Conservation (phyloP, 2,329 filamentous ascomycete genomes). For the Aspergillus felis region DNA sequence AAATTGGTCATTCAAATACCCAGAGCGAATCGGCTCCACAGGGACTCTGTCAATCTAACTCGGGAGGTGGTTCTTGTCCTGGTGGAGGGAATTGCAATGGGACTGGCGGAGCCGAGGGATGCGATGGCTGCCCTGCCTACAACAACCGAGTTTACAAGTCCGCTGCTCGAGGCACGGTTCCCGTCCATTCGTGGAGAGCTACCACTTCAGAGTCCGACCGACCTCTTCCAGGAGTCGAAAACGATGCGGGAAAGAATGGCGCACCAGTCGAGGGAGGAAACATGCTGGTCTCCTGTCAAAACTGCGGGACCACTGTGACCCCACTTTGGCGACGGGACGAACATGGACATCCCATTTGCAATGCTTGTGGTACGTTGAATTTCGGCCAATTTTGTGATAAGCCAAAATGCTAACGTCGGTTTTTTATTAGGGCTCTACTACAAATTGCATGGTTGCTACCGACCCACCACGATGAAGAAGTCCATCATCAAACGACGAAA, state of each 20-base stretch:
- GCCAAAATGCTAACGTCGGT: constrained; percentile 2
- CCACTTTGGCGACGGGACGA: constrained; percentile 94
- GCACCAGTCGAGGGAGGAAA: constrained; percentile 24
- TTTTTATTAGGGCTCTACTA: constrained; percentile 73
- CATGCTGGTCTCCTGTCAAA: constrained; percentile 88
- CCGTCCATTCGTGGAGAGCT: constrained; percentile 31
- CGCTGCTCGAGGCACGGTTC: constrained; percentile 50
- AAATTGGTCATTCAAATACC: constrained; percentile 28
- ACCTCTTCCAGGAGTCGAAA: constrained; percentile 14
- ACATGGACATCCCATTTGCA: constrained; percentile 94
- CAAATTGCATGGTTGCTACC: constrained; percentile 89
- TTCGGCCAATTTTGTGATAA: constrained; percentile 2
- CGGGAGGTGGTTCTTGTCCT: constrained; percentile 87
- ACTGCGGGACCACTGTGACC: constrained; percentile 94
- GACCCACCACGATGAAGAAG: constrained; percentile 98
- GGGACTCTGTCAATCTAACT: constrained; percentile 30
- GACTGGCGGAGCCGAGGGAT: constrained; percentile 90
- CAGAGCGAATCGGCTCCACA: not conserved
- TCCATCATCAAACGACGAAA: constrained; percentile 94
- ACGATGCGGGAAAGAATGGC: constrained; percentile 22
- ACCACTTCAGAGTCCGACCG: constrained; percentile 23
- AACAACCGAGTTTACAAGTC: constrained; percentile 94
- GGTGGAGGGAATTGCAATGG: constrained; percentile 94
- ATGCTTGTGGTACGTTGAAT: constrained; percentile 80
- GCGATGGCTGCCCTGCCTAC: constrained; percentile 92